Evolutionary conservation across 2,329 filamentous ascomycete genomes (phyloP).

Genomic region (Didymella sp.): DNA sequence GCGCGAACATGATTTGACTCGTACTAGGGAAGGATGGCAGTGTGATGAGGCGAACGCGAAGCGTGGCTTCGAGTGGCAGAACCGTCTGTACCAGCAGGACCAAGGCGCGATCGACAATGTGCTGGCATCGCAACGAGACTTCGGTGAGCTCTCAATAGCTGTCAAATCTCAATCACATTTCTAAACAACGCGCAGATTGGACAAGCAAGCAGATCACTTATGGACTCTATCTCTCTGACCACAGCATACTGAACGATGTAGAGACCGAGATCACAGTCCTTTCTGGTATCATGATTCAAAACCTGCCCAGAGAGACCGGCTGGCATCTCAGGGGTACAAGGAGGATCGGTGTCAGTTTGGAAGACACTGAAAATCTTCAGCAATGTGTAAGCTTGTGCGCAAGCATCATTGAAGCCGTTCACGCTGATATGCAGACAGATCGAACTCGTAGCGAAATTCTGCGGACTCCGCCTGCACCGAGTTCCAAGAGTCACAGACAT

Average conservation of each 20-base stretch:
- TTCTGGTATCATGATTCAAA: constrained; percentile 65
- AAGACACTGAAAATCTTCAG: constrained; percentile 54
- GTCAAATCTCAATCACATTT: background rate
- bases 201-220: constrained; percentile 64
- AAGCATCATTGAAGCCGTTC: background rate
- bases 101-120: constrained; percentile 48
- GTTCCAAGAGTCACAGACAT: constrained; percentile 44
- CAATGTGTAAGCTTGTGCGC: constrained; percentile 45
- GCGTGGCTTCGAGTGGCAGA: constrained; percentile 63
- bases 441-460: constrained; percentile 42
- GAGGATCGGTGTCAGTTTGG: constrained; percentile 56
- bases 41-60: constrained; percentile 62
- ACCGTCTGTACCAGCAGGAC: constrained; percentile 63
- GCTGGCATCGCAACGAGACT: constrained; percentile 56
- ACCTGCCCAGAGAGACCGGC: constrained; percentile 59
- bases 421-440: constrained; percentile 26
- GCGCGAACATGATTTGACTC: background rate
- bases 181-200: constrained; percentile 49
- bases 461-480: constrained; percentile 34
- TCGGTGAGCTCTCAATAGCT: constrained; percentile 35
- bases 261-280: constrained; percentile 65
- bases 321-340: constrained; percentile 63
- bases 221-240: constrained; percentile 64
- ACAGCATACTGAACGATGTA: constrained; percentile 60
- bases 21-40: constrained; percentile 61